Base-by-base conservation (phyloP, 2,329 filamentous ascomycete species). In the Gaeumannomyces tritici region DNA sequence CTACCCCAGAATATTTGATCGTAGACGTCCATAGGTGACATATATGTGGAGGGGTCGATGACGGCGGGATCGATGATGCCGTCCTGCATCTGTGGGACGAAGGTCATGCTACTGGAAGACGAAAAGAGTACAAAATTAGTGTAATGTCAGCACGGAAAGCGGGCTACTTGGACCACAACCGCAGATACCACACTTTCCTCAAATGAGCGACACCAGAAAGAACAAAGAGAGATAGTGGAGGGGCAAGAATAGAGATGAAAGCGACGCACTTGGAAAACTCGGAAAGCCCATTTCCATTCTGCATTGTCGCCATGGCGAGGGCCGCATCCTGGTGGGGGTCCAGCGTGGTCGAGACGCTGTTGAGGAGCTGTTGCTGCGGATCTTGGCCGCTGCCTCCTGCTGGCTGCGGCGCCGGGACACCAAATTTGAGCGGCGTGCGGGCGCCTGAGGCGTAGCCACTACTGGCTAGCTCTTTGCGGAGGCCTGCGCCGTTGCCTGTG, bases 1-100 rank as follows among this genome's bases (percentile, higher is more conserved):
- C 71, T 73, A 87, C 84, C 85, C 79, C 84, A 87, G 75, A 87
- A 88, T 57, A 88, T 88, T 4, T 84, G 86, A 68, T 88, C 84
- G 69, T 87, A 88, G 0, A 88, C 73, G 64, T 88, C 85, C 83
- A 88, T 85, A 0, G 85, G 85, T 51, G 85, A 85, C 78, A 88
- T 84, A 66, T 84, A 82, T 42, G 83, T 76, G 3, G 80, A 76
- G 21, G 83, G 82, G 64, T 87, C 85, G 13, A 83, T 73, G 47
- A 18, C 35, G 9, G n/a, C 21, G 18, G 54, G 54, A 26, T 42
- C 29, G 55, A 35, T 28, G 18, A 57, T 12, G n/a, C 65, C 71
- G 21, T 66, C 67, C 59, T 73, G 75, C 63, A 81, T 72, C 55
- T 74, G 69, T 54, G 73, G 73, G 21, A 72, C 63, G 61, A 74